A percentile compares a stretch with the other conserved stretches of the same genome.
These are phyloP conservation scores for Rhizopogon vesiculosus DNA, from an alignment of 768 basidiomycete species.

Conservation along the genomic window DNA sequence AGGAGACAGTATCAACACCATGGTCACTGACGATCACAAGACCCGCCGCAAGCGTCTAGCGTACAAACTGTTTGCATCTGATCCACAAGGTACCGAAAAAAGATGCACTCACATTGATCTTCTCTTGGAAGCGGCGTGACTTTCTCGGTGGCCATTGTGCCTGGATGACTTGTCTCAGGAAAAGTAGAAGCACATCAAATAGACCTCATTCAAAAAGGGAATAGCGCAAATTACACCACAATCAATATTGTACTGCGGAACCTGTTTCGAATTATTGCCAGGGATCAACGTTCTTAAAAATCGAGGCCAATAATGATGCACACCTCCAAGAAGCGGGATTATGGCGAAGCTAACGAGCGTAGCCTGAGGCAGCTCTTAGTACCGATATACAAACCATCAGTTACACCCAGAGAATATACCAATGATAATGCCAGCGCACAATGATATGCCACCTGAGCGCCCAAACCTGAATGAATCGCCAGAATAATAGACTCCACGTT, in stretches of 20 bases:
- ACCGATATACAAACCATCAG: slow-evolving; percentile 1
- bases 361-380: slow-evolving; percentile 12
- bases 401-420: slow-evolving; percentile 47
- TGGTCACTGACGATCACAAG: slow-evolving; percentile 23
- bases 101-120: slow-evolving; percentile 36
- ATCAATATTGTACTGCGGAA: slow-evolving; percentile 45
- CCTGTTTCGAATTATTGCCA: slow-evolving; percentile 21
- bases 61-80: slow-evolving; percentile 26
- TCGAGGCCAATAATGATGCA: background rate
- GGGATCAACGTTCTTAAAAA: background rate
- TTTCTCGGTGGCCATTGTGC: slow-evolving; percentile 50
- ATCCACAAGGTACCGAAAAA: background rate
- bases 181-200: slow-evolving; percentile 32
- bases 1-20: slow-evolving; percentile 9
- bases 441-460: slow-evolving; percentile 42
- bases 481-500: slow-evolving; percentile 42
- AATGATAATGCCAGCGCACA: slow-evolving; percentile 53
- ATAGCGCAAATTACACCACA: slow-evolving; percentile 55
- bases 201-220: slow-evolving; percentile 35
- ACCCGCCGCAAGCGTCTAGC: slow-evolving; percentile 31
- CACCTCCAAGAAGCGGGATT: slow-evolving; percentile 51
- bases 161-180: slow-evolving; percentile 61
- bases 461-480: slow-evolving; percentile 58
- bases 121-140: slow-evolving; percentile 31
- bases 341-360: slow-evolving; percentile 50